phyloP scores from a whole-genome alignment of 768 basidiomycete species.

The Lanmaoa pseudosensibilis region DNA sequence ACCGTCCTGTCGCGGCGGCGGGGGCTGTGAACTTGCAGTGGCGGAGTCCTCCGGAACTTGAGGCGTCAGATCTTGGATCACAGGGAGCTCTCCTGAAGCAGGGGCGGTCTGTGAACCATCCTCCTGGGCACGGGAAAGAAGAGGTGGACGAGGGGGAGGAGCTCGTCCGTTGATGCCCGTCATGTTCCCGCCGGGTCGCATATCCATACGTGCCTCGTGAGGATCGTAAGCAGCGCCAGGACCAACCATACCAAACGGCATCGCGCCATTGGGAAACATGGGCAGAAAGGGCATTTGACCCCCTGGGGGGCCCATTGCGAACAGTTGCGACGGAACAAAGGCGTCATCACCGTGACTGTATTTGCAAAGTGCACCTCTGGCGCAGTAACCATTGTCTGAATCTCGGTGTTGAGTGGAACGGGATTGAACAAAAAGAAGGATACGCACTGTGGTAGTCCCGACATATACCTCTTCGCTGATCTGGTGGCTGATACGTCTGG shows the following conservation, averaged over 20 bases:
- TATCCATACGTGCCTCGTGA: constrained; percentile 77
- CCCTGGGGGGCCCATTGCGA: constrained; percentile 50
- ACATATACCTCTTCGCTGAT: constrained; percentile 76
- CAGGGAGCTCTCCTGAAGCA: constrained; percentile 71
- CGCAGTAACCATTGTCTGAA: constrained; percentile 87
- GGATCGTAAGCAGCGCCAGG: constrained; percentile 67
- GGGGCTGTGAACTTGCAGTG: constrained; percentile 21
- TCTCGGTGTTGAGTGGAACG: constrained; percentile 10
- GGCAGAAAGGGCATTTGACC: constrained; percentile 61
- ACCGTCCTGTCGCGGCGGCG: constrained; percentile 19
- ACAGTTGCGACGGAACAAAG: constrained; percentile 69
- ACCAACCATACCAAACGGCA: constrained; percentile 54
- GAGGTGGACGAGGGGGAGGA: constrained; percentile 52
- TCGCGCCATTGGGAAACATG: constrained; percentile 58
- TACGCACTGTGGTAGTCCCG: constrained; percentile 90
- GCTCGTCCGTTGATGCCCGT: constrained; percentile 33
- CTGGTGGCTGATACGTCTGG: constrained; percentile 67
- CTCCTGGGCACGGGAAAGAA: constrained; percentile 57
- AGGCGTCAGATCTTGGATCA: constrained; percentile 82
- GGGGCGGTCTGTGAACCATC: constrained; percentile 44
- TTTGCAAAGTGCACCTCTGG: constrained; percentile 85
- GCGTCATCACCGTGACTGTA: constrained; percentile 93
- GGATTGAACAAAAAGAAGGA: constrained; percentile 1
- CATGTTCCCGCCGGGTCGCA: constrained; percentile 51
- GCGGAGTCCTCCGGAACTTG: constrained; percentile 37